A percentile compares a stretch with the other conserved stretches of the same genome.
These are phyloP conservation scores for Rubroboletus satanas DNA, from an alignment of 768 basidiomycete genomes.

Conservation along the genomic window DNA sequence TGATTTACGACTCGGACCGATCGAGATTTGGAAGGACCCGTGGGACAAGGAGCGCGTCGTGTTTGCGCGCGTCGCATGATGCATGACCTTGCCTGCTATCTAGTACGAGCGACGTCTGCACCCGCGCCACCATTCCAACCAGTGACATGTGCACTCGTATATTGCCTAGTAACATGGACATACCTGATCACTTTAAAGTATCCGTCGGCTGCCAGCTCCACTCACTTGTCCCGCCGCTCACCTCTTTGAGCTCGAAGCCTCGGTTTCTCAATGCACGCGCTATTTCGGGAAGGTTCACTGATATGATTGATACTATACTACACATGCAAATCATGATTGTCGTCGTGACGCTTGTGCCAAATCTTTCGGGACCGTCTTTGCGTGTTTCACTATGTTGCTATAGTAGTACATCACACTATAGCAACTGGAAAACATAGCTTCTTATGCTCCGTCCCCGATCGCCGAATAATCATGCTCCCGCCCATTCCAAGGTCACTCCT, in stretches of 20 bases:
- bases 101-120: background rate
- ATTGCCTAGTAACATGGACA: conserved; percentile 17
- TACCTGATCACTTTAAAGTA: background rate
- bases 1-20: conserved; percentile 40
- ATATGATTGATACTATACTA: background rate
- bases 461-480: background rate
- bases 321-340: conserved; percentile 14
- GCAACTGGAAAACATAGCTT: background rate
- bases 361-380: background rate
- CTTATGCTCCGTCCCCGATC: background rate
- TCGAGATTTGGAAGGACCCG: conserved; percentile 72
- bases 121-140: background rate
- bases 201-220: conserved; percentile 12
- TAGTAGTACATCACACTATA: conserved; percentile 7
- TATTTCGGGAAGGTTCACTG: conserved; percentile 3
- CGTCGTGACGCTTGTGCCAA: background rate
- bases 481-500: background rate
- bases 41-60: conserved; percentile 76
- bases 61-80: conserved; percentile 48
- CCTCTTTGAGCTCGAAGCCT: conserved; percentile 4
- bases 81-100: conserved; percentile 22
- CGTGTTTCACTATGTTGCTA: conserved; percentile 22
- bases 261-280: conserved; percentile 1
- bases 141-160: background rate
- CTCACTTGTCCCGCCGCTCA: conserved; percentile 4